Evolutionary conservation across 2,329 filamentous ascomycete genomes (phyloP).

Genomic region (Pyrenophora seminiperda): DNA sequence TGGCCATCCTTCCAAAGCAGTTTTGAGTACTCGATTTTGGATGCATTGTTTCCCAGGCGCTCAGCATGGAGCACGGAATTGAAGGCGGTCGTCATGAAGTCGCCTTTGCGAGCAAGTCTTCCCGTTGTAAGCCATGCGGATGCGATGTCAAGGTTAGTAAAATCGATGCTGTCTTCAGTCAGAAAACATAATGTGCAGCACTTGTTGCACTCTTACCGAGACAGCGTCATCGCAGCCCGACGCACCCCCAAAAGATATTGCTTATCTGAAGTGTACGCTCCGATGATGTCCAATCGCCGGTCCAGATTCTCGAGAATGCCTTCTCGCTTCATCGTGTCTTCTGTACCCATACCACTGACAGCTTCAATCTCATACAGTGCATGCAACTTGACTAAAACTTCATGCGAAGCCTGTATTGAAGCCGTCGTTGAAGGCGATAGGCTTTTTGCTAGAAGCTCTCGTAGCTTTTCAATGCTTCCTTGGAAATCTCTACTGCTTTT

Average conservation of each 20-base stretch:
- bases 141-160: slow-evolving; percentile 75
- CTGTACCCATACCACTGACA: slow-evolving; percentile 59
- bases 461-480: slow-evolving; percentile 65
- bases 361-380: slow-evolving; percentile 85
- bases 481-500: slow-evolving; percentile 60
- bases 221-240: slow-evolving; percentile 83
- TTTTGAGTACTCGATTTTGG: slow-evolving; percentile 92
- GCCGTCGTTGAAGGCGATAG: slow-evolving; percentile 77
- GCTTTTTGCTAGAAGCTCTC: slow-evolving; percentile 71
- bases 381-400: slow-evolving; percentile 83
- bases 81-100: slow-evolving; percentile 84
- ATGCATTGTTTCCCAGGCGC: slow-evolving; percentile 79
- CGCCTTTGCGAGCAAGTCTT: slow-evolving; percentile 82
- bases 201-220: slow-evolving; percentile 57
- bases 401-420: slow-evolving; percentile 83
- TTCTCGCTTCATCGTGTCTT: slow-evolving; percentile 42
- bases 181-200: slow-evolving; percentile 6
- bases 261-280: slow-evolving; percentile 89
- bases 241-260: slow-evolving; percentile 88
- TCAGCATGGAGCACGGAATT: slow-evolving; percentile 91
- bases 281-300: slow-evolving; percentile 83
- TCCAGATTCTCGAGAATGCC: slow-evolving; percentile 62
- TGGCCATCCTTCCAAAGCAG: slow-evolving; percentile 93
- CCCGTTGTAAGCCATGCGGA: slow-evolving; percentile 85
- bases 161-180: slow-evolving; percentile 54